Evolutionary conservation across 2,329 filamentous ascomycete species (phyloP), one percentile per base, ranked within the genome.

Genomic region (Cladophialophora exuberans): DNA sequence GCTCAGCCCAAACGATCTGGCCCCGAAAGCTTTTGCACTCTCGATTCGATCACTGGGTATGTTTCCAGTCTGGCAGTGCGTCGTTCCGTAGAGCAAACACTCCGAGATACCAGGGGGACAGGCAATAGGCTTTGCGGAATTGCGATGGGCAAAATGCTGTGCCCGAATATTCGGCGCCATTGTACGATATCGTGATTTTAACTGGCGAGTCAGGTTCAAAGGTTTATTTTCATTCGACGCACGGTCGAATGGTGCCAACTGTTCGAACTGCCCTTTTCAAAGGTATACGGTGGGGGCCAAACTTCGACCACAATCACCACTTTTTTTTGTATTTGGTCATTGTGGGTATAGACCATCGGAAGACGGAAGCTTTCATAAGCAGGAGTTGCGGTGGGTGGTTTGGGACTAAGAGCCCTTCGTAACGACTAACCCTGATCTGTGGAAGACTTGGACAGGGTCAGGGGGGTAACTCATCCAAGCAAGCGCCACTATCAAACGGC

Each of bases 321-420:
- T 46, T 26, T 6, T 23, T 10, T 26, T 6, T 28, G 6, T n/a
- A 4, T 22, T 13, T 9, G 25, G 22, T 6, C 15, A 13, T 22
- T 6, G 6, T 15, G 22, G 4, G 25, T 22, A n/a, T 13, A 11
- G 11, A 10, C 42, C 46, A 42, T 55, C 46, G 52, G 52, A 46
- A 50, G 13, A 31, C 47, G 52, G 46, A 50, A 49, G 52, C 45
- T 55, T 55, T 55, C 52, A 55, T 55, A 55, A 55, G 52, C 52
- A 55, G 39, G 35, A 48, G 10, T 30, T n/a, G 41, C 25, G 31
- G 45, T 50, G 31, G 47, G n/a, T n/a, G n/a, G n/a, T n/a, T n/a
- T n/a, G n/a, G n/a, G n/a, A n/a, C n/a, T n/a, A n/a, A n/a, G n/a
- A n/a, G n/a, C n/a, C 33, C 18, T 20, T 28, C 11, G 38, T 51